Conservation (phyloP, 1,284 basidiomycete species). For the Ganoderma sp. region DNA sequence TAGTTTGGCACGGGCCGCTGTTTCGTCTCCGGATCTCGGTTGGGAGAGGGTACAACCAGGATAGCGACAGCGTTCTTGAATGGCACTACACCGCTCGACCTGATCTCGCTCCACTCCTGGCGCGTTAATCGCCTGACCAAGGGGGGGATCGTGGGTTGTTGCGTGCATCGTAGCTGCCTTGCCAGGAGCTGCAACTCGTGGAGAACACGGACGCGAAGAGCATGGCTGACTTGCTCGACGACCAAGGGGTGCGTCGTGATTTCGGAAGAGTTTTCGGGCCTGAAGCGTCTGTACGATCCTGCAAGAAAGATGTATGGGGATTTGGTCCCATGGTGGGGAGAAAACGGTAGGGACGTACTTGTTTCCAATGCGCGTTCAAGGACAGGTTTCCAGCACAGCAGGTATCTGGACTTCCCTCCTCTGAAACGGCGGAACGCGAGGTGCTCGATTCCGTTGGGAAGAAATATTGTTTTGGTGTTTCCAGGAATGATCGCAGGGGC, state of each 20-base stretch:
- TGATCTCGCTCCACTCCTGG: slow-evolving; percentile 60
- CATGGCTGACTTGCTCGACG: slow-evolving; percentile 60
- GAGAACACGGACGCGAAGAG: slow-evolving; percentile 71
- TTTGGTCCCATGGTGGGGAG: background rate
- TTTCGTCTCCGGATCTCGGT: slow-evolving; percentile 57
- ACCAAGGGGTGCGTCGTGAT: slow-evolving; percentile 47
- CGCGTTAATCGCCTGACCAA: slow-evolving; percentile 67
- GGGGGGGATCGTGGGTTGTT: slow-evolving; percentile 36
- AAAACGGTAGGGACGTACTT: slow-evolving; percentile 38
- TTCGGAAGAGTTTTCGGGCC: slow-evolving; percentile 7
- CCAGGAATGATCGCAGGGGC: slow-evolving; percentile 51
- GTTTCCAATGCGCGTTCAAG: slow-evolving; percentile 44
- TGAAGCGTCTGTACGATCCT: slow-evolving; percentile 21
- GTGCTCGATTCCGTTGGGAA: slow-evolving; percentile 75
- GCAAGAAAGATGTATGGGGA: slow-evolving; percentile 5
- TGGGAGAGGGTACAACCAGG: slow-evolving; percentile 72
- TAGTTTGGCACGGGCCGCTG: slow-evolving; percentile 49
- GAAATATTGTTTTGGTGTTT: slow-evolving; percentile 39
- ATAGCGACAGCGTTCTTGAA: slow-evolving; percentile 63
- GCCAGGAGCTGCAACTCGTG: slow-evolving; percentile 72
- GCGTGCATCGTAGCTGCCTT: slow-evolving; percentile 45
- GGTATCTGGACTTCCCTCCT: slow-evolving; percentile 54
- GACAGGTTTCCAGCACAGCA: slow-evolving; percentile 61
- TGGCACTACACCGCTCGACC: slow-evolving; percentile 53
- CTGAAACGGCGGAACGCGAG: slow-evolving; percentile 57